Percentiles rank a stretch among this genome's conserved stretches.
Evolutionary conservation across 345 rosid species (phyloP).

Genomic region (Citrus maxima): DNA sequence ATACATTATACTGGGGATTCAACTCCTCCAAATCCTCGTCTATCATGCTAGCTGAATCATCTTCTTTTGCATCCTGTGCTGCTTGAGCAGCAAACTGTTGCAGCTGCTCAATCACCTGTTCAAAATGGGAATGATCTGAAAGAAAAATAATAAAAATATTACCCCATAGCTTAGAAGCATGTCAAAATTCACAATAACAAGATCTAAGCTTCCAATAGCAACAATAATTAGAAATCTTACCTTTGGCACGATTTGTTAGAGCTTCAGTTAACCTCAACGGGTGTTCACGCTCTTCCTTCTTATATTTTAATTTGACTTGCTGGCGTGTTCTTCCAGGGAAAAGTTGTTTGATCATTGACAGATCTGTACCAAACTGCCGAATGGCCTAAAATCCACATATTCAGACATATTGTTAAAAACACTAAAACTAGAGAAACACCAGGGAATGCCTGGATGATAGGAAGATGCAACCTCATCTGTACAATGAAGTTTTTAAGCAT

Average conservation of each 20-base stretch:
- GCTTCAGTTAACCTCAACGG: slow-evolving; percentile 66
- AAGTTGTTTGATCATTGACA: slow-evolving; percentile 67
- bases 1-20: slow-evolving; percentile 37
- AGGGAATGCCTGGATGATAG: neutral
- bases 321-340: slow-evolving; percentile 67
- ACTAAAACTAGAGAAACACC: neutral
- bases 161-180: neutral
- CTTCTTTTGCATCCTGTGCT: slow-evolving; percentile 33
- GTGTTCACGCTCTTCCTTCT: slow-evolving; percentile 70
- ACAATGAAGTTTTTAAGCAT: neutral
- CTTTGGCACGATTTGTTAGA: slow-evolving; percentile 45
- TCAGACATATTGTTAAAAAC: neutral
- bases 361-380: slow-evolving; percentile 74
- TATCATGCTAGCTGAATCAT: slow-evolving; percentile 29
- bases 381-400: slow-evolving; percentile 44
- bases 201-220: neutral
- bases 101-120: slow-evolving; percentile 57
- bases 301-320: slow-evolving; percentile 68
- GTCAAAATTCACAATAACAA: neutral
- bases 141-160: neutral
- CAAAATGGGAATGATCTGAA: slow-evolving; percentile 62
- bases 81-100: slow-evolving; percentile 42
- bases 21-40: slow-evolving; percentile 35
- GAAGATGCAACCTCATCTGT: neutral
- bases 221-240: slow-evolving; percentile 26